Evolutionary conservation across 1,284 basidiomycete genomes (phyloP), one percentile per base, ranked within the genome.

Genomic region (Fomitopsis palustris): DNA sequence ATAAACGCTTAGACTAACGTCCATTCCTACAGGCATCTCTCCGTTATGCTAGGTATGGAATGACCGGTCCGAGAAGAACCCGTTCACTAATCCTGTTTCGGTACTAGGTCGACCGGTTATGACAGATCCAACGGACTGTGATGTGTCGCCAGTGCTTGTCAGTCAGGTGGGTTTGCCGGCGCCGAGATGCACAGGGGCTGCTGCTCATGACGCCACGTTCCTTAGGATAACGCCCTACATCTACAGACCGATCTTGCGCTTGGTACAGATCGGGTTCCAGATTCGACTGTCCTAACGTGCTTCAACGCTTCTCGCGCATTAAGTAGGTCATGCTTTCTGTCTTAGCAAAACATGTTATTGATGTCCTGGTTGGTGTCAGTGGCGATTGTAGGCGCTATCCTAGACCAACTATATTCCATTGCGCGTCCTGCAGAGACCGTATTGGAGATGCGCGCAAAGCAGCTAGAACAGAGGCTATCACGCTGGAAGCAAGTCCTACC

Each of bases 401-500:
- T 90, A 25, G 83, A 87, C 62, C 77, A 80, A 16, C 80, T 92
- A 39, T 93, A 93, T 67, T 81, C 88, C 25, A 82, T 90, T 41
- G 78, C 83, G 4, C 80, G 82, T 16, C 53, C 54, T 4, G 16
- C 57, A 2, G 53, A 17, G 72, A 75, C 56, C 69, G 77, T 27
- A 75, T 81, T 66, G 78, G 87, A 52, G 78, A 84, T 65, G 68
- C 77, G 21, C 83, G 77, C 81, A 1, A 65, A 78, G 19, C 74
- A 78, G 19, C 74, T 92, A 17, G 90, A 90, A 67, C 79, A 80
- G 27, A 70, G 78, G 14, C 75, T 93, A 42, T 88, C 89, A 62
- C 86, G 83, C 62, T 93, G 90, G 90, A 85, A 84, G 66, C 72
- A 88, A 37, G 82, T 84, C 14, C 77, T 93, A 0, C 85, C 88